Conservation (phyloP, 352 stramenopile genomes). For the Plasmopara viticola region DNA sequence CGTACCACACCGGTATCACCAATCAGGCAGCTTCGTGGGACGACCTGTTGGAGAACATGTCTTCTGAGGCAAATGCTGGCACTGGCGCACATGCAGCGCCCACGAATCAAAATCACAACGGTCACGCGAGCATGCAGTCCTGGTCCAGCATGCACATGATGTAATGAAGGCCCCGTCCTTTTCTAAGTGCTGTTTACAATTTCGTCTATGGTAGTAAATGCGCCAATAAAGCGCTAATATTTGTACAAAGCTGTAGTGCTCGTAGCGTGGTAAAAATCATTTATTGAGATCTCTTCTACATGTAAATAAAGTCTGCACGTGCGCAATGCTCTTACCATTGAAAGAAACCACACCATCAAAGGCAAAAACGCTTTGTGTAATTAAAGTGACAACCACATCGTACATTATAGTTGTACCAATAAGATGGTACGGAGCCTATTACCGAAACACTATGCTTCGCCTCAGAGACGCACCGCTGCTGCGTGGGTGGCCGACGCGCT, state of each 20-base stretch:
- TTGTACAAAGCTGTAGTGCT: slow-evolving; percentile 17
- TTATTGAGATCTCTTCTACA: slow-evolving; percentile 14
- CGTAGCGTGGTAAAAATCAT: slow-evolving; percentile 18
- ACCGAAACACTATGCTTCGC: slow-evolving; percentile 12
- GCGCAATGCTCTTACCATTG: no score
- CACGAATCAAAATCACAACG: slow-evolving; percentile 26
- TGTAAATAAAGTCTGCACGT: background rate
- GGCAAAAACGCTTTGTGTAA: no score
- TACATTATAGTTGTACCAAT: background rate
- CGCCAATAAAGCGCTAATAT: slow-evolving; percentile 25
- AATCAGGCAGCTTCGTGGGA: slow-evolving; percentile 46
- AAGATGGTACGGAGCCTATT: slow-evolving; percentile 1
- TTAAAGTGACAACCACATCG: background rate
- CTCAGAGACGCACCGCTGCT: slow-evolving; percentile 4
- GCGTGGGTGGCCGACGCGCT: slow-evolving; percentile 18
- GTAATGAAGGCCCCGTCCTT: slow-evolving; percentile 21
- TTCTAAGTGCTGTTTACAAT: slow-evolving; percentile 1
- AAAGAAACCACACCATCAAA: no score
- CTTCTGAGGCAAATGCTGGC: slow-evolving; percentile 22
- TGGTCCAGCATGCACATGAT: slow-evolving; percentile 77
- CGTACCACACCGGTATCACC: slow-evolving; percentile 10
- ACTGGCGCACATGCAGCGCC: background rate
- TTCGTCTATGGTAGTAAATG: slow-evolving; percentile 19
- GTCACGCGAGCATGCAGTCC: slow-evolving; percentile 52
- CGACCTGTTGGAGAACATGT: slow-evolving; percentile 71